A percentile compares a stretch with the other conserved stretches of the same genome.
These are phyloP conservation scores for Mucor saturninus DNA, from an alignment of 371 early-diverging fungal genomes.

Conservation along the genomic window DNA sequence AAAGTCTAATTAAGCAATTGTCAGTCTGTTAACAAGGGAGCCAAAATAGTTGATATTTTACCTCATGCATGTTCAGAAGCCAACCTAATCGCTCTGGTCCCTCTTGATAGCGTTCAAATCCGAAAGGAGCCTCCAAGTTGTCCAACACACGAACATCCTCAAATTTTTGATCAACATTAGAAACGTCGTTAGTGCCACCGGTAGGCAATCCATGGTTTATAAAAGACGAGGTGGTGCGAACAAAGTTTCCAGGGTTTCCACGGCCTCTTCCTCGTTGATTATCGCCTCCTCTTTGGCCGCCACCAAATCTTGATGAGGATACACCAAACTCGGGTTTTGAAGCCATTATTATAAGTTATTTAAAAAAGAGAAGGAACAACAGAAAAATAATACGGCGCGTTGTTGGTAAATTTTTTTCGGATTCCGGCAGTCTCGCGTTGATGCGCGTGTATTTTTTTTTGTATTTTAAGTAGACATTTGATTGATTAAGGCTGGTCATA, in stretches of 20 bases:
- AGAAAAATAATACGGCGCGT: constrained; percentile 2
- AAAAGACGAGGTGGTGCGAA: constrained; percentile 29
- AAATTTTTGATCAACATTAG: constrained; percentile 51
- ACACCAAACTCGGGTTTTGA: constrained; percentile 38
- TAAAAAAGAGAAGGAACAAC: background rate
- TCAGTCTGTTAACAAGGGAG: background rate
- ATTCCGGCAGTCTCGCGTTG: background rate
- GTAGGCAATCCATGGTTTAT: constrained; percentile 28
- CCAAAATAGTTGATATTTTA: constrained; percentile 34
- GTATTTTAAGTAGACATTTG: no score
- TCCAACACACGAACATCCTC: constrained; percentile 47
- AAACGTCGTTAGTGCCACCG: constrained; percentile 19
- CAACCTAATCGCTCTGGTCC: constrained; percentile 88
- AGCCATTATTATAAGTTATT: constrained; percentile 19
- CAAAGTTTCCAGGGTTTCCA: constrained; percentile 7
- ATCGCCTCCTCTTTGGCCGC: constrained; percentile 1
- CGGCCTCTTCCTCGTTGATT: constrained; percentile 1
- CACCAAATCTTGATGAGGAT: constrained; percentile 24
- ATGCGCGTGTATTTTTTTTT: background rate
- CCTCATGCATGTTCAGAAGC: constrained; percentile 94
- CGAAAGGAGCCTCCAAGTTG: constrained; percentile 80
- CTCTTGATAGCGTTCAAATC: constrained; percentile 80
- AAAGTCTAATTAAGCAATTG: constrained; percentile 44
- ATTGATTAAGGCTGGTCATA: no score
- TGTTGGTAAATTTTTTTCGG: background rate